Percentiles rank a stretch among this genome's conserved stretches.
Evolutionary conservation across 2,329 filamentous ascomycete species (phyloP).

Genomic region (Aspergillus clavatus): DNA sequence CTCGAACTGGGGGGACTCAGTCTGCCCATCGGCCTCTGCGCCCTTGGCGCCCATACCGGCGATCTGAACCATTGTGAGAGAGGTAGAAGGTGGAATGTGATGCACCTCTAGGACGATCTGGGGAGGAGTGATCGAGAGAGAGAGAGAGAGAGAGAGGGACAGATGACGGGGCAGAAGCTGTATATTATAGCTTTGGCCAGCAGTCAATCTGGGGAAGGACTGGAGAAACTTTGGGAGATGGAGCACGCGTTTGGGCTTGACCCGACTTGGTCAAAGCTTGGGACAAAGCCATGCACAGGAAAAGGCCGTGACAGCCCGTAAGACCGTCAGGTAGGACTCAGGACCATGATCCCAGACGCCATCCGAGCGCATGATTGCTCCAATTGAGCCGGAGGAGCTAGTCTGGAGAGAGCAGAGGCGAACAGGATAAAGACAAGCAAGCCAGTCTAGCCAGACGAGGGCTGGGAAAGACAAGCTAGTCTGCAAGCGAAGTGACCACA

Average conservation of each 20-base stretch:
- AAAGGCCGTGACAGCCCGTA: neutral
- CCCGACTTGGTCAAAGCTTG: neutral
- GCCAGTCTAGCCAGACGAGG: too few relatives aligned
- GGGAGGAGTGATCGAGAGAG: neutral
- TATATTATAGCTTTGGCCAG: neutral
- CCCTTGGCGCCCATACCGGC: neutral
- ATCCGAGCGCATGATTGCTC: neutral
- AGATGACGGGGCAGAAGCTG: neutral
- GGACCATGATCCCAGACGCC: neutral
- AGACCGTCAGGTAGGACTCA: too few relatives aligned
- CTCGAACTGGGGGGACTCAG: slow-evolving; percentile 49
- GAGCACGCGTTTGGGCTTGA: neutral
- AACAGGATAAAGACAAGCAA: neutral
- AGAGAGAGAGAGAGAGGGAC: too few relatives aligned
- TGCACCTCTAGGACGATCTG: neutral
- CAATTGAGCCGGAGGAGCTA: neutral
- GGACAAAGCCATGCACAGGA: neutral
- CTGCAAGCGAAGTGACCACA: too few relatives aligned
- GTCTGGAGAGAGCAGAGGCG: neutral
- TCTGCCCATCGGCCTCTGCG: neutral
- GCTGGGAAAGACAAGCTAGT: too few relatives aligned
- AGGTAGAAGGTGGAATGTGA: neutral
- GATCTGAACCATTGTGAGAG: neutral
- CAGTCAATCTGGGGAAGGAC: neutral
- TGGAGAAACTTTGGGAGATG: too few relatives aligned